A percentile compares a stretch with the other conserved stretches of the same genome.
phyloP scores from a whole-genome alignment of 805 yeast genomes.

The Yarrowia sp. region DNA sequence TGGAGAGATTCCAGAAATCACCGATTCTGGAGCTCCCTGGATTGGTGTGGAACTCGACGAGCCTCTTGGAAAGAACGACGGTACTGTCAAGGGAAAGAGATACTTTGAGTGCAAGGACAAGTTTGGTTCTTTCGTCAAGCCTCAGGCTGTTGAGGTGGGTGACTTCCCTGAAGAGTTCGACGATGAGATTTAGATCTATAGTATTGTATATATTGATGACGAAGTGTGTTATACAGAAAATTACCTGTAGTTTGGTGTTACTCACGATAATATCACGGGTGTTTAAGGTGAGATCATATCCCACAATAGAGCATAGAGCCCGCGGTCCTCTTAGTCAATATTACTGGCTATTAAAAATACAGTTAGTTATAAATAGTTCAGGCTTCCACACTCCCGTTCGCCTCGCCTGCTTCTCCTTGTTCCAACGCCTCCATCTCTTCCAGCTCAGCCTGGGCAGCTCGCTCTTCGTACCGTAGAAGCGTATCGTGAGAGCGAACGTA shows the following conservation, averaged over 20 bases:
- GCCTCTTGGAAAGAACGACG: constrained; percentile 87
- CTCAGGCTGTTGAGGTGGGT: constrained; percentile 71
- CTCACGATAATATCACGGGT: no score
- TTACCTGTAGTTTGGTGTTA: no score
- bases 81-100: constrained; percentile 65
- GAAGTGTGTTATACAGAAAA: no score
- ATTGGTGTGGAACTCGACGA: constrained; percentile 85
- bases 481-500: constrained; percentile 66
- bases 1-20: constrained; percentile 71
- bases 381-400: neutral
- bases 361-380: constrained; percentile 27
- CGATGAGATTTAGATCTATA: constrained; percentile 52
- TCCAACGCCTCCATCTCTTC: neutral
- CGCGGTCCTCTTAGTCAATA: no score
- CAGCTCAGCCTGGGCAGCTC: constrained; percentile 14
- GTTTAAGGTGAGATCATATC: no score
- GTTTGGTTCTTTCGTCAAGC: constrained; percentile 82
- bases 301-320: no score
- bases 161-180: constrained; percentile 65
- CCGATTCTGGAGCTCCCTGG: constrained; percentile 61
- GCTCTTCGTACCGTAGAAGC: constrained; percentile 12
- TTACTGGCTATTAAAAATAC: constrained; percentile 14
- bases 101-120: constrained; percentile 63
- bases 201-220: constrained; percentile 27
- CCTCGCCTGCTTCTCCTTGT: neutral